These are phyloP conservation scores for Paecilomyces fulvus DNA, from an alignment of 2,329 filamentous ascomycete genomes.

Conservation along the genomic window DNA sequence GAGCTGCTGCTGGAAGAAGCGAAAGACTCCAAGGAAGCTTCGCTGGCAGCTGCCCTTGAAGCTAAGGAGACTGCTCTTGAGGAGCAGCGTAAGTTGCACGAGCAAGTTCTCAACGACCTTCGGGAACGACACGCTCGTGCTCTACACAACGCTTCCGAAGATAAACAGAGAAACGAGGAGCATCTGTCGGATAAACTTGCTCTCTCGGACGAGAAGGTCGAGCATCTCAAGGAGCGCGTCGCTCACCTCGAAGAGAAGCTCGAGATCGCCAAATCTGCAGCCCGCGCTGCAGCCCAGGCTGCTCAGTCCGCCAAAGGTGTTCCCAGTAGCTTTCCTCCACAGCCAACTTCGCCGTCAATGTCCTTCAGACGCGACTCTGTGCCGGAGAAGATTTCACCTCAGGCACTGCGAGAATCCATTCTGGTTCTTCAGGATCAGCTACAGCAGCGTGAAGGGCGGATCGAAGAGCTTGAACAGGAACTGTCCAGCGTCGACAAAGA, in stretches of 20 bases:
- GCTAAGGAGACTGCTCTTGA: slow-evolving; percentile 46
- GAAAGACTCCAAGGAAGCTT: slow-evolving; percentile 57
- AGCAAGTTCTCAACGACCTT: slow-evolving; percentile 65
- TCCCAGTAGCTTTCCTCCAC: slow-evolving; percentile 24
- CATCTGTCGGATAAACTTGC: slow-evolving; percentile 73
- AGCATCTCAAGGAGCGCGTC: slow-evolving; percentile 79
- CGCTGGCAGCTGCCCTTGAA: slow-evolving; percentile 47
- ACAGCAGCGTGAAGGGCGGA: slow-evolving; percentile 82
- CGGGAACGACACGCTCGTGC: slow-evolving; percentile 67
- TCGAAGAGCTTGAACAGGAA: slow-evolving; percentile 75
- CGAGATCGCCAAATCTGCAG: slow-evolving; percentile 80
- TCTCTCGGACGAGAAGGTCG: slow-evolving; percentile 73
- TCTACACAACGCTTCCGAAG: slow-evolving; percentile 66
- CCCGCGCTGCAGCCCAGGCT: slow-evolving; percentile 70
- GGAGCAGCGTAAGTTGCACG: slow-evolving; percentile 57
- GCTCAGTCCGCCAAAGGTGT: slow-evolving; percentile 51
- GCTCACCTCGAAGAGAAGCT: slow-evolving; percentile 82
- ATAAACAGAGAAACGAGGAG: slow-evolving; percentile 70
- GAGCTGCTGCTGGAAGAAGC: slow-evolving; percentile 81
- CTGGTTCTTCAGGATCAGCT: slow-evolving; percentile 94
- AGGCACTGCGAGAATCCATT: slow-evolving; percentile 91
- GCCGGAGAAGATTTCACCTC: slow-evolving; percentile 84
- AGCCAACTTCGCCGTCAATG: slow-evolving; percentile 40
- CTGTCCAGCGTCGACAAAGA: slow-evolving; percentile 64
- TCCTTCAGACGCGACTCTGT: slow-evolving; percentile 37